A percentile compares a stretch with the other conserved stretches of the same genome.
These are phyloP conservation scores for Saccharomycopsis hybrid DNA, from an alignment of 1,139 yeast genomes.

Conservation along the genomic window DNA sequence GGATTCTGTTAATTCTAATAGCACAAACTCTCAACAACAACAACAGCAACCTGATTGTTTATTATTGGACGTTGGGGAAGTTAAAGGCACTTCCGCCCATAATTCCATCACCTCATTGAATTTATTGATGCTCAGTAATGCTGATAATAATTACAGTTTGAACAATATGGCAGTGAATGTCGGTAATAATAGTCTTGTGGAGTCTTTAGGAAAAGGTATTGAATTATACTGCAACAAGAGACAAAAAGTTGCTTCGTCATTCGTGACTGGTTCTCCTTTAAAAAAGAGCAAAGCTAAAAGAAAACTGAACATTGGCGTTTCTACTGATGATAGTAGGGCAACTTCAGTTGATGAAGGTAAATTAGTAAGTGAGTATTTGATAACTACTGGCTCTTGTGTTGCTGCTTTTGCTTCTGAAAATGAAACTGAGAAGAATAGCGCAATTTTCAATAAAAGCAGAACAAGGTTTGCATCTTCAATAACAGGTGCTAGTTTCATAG, in stretches of 20 bases:
- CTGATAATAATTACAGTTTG: conserved; percentile 17
- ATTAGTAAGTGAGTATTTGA: neutral
- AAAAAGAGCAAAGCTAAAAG: neutral
- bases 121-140: conserved; percentile 11
- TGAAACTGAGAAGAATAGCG: too few species aligned
- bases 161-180: conserved; percentile 18
- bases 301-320: neutral
- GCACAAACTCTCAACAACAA: too few species aligned
- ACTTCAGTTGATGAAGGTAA: neutral
- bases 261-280: too few species aligned
- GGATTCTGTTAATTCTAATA: neutral
- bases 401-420: too few species aligned
- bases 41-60: neutral
- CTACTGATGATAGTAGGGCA: neutral
- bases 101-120: conserved; percentile 10
- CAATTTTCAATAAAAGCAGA: neutral
- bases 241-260: too few species aligned
- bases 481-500: conserved; percentile 7
- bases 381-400: neutral
- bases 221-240: conserved; percentile 6
- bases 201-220: conserved; percentile 18
- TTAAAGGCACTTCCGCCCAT: neutral
- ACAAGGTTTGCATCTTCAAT: neutral
- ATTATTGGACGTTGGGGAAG: conserved; percentile 1
- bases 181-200: conserved; percentile 19